A percentile compares a stretch with the other conserved stretches of the same genome.
Evolutionary conservation across 208 protist species (phyloP).

Genomic region (Crithidia expoeki): DNA sequence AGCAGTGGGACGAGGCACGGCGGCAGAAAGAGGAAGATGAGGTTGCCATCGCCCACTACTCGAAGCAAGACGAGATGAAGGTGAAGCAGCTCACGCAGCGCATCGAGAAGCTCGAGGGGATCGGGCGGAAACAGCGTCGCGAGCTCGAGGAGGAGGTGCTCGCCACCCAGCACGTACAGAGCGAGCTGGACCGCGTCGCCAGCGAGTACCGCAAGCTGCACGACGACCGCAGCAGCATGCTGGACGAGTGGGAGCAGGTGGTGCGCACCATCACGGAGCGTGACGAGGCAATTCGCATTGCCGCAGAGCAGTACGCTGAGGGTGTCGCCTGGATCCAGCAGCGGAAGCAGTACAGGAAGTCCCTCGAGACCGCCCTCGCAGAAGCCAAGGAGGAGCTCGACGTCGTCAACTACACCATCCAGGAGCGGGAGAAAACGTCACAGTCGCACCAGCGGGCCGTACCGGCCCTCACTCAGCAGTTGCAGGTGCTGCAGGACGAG

Average conservation of each 20-base stretch:
- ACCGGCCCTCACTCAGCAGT: slow-evolving; percentile 46
- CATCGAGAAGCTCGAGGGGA: slow-evolving; percentile 77
- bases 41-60: slow-evolving; percentile 89
- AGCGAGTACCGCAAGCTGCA: slow-evolving; percentile 91
- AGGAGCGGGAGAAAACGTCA: slow-evolving; percentile 55
- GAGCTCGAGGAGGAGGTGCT: slow-evolving; percentile 80
- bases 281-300: slow-evolving; percentile 84
- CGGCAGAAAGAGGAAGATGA: slow-evolving; percentile 95
- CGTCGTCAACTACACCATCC: slow-evolving; percentile 57
- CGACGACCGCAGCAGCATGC: slow-evolving; percentile 81
- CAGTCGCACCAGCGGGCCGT: slow-evolving; percentile 51
- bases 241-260: slow-evolving; percentile 92
- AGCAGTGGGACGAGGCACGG: slow-evolving; percentile 93
- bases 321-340: slow-evolving; percentile 72
- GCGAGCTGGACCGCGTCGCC: slow-evolving; percentile 93
- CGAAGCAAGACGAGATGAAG: slow-evolving; percentile 86
- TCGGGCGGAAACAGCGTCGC: slow-evolving; percentile 55
- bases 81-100: slow-evolving; percentile 83
- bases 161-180: slow-evolving; percentile 85
- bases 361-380: slow-evolving; percentile 33
- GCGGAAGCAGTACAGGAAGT: slow-evolving; percentile 55
- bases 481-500: slow-evolving; percentile 80
- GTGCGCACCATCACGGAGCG: slow-evolving; percentile 85
- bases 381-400: slow-evolving; percentile 53
- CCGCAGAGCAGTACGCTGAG: slow-evolving; percentile 77